Evolutionary conservation across 352 stramenopile species (phyloP), one percentile per base, ranked within the genome.

Genomic region (Saprolegnia parasitica): DNA sequence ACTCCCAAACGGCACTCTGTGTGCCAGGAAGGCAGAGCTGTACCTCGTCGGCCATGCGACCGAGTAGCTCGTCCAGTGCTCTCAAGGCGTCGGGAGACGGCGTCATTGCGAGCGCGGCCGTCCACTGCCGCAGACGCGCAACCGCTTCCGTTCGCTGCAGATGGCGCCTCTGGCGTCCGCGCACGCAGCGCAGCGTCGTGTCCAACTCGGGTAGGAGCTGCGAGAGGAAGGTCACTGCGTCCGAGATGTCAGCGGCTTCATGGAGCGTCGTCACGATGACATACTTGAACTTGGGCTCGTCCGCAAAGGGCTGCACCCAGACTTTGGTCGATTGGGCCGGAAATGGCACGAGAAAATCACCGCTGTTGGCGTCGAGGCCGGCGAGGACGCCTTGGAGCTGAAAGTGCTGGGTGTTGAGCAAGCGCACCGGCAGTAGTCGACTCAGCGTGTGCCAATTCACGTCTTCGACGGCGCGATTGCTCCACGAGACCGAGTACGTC

Each of bases 371-470:
- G 24, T 70, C 50, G 16, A 63, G 40, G 45, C 75, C 62, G 9
- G 16, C 10, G 20, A 86, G 37, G 1, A 89, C 37, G n/a, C 74
- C 61, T 29, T 56, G 62, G 11, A 93, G 67, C 56, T 93, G 80
- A 49, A 86, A 83, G 58, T 93, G 83, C 45, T 84, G 81, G 6
- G 77, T 61, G 29, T 93, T 91, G 80, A 93, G 86, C 9, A 77
- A 72, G 32, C 85, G 75, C 63, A 93, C 75, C 0, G 83, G 72
- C 6, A 93, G 67, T 9, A 88, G 64, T 50, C 83, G 82, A 0
- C 78, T 74, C 18, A 93, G 67, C 24, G 86, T 66, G 18, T 32
- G 6, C 83, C 85, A 93, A 10, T 75, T 68, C 20, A 84, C 50
- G 4, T 67, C 72, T 50, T 93, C 80, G 10, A 78, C 65, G 0